phyloP scores from a whole-genome alignment of 1,139 yeast genomes.

The Kodamaea derodonti region DNA sequence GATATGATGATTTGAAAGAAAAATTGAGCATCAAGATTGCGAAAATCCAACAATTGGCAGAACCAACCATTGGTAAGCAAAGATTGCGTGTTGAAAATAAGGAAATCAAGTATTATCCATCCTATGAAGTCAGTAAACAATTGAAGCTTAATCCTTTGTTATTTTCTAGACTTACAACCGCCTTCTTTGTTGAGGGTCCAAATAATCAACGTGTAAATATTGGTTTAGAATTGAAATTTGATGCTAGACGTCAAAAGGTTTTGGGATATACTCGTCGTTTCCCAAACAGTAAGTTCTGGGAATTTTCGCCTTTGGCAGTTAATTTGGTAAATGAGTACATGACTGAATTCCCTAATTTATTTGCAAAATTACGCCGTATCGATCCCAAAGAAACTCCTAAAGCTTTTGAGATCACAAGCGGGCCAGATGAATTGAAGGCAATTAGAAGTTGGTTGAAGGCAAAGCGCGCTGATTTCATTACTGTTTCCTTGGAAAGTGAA shows the following conservation, averaged over 20 bases:
- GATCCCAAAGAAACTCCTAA: slow-evolving; percentile 27
- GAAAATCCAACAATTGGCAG: slow-evolving; percentile 48
- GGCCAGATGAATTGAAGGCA: slow-evolving; percentile 32
- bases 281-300: slow-evolving; percentile 66
- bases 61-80: slow-evolving; percentile 60
- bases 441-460: slow-evolving; percentile 58
- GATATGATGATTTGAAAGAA: slow-evolving; percentile 48
- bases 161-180: slow-evolving; percentile 75
- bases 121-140: slow-evolving; percentile 61
- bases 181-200: slow-evolving; percentile 55
- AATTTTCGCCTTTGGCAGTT: slow-evolving; percentile 72
- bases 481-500: slow-evolving; percentile 76
- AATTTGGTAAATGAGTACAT: slow-evolving; percentile 61
- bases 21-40: slow-evolving; percentile 52
- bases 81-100: slow-evolving; percentile 56
- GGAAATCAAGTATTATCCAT: slow-evolving; percentile 59
- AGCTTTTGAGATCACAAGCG: slow-evolving; percentile 18
- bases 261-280: slow-evolving; percentile 74
- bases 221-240: slow-evolving; percentile 85
- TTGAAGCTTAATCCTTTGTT: slow-evolving; percentile 60
- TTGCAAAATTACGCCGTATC: slow-evolving; percentile 34
- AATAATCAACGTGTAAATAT: slow-evolving; percentile 56
- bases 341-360: slow-evolving; percentile 57
- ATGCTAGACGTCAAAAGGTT: slow-evolving; percentile 74
- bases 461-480: slow-evolving; percentile 51